Percentiles rank a stretch among this genome's conserved stretches.
Evolutionary conservation across 2,329 filamentous ascomycete species (phyloP).

Genomic region (Apiospora arundinis): DNA sequence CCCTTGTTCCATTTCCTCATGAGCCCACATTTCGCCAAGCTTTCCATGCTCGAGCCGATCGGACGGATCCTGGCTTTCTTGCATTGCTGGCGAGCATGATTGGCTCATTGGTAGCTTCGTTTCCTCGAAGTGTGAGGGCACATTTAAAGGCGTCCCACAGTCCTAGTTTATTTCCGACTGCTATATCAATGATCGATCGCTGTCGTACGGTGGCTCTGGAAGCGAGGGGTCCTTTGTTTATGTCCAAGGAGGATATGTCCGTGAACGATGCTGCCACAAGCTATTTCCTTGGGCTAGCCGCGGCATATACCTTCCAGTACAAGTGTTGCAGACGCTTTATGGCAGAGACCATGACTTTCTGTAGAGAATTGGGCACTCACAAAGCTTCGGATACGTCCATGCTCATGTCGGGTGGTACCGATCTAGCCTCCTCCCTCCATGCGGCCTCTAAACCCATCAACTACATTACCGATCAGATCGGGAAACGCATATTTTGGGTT

Average conservation of each 20-base stretch:
- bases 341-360: constrained; percentile 73
- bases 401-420: constrained; percentile 28
- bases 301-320: constrained; percentile 72
- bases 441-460: constrained; percentile 59
- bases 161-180: constrained; percentile 70
- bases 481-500: constrained; percentile 85
- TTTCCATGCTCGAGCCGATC: constrained; percentile 71
- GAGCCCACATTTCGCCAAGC: constrained; percentile 77
- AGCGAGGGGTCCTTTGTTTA: constrained; percentile 62
- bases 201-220: constrained; percentile 74
- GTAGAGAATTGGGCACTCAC: constrained; percentile 71
- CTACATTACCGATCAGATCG: constrained; percentile 74
- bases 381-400: constrained; percentile 52
- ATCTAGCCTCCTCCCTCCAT: constrained; percentile 46
- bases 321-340: constrained; percentile 73
- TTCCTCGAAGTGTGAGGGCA: constrained; percentile 72
- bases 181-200: constrained; percentile 72
- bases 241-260: constrained; percentile 55
- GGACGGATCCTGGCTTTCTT: constrained; percentile 70
- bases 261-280: constrained; percentile 73
- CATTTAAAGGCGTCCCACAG: constrained; percentile 72
- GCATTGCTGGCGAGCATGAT: constrained; percentile 79
- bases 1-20: constrained; percentile 78
- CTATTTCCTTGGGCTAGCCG: constrained; percentile 74
- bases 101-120: constrained; percentile 74